Conservation (phyloP, 768 basidiomycete species). For the button mushroom (Agaricus bisporus) region DNA sequence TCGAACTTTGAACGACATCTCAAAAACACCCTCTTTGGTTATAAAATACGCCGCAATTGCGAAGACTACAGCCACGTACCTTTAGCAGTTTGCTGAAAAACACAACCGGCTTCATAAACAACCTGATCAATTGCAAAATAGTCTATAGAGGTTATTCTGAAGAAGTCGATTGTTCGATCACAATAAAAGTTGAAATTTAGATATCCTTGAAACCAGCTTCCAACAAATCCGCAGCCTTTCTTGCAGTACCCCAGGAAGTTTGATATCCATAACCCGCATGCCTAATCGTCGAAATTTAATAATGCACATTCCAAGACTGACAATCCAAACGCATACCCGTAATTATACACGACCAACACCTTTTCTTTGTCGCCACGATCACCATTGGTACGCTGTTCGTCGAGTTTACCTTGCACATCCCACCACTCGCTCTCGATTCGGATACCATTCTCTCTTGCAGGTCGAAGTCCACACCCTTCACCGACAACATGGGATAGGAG, state of each 20-base stretch:
- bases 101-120: no score
- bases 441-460: conserved; percentile 55
- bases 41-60: no score
- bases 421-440: conserved; percentile 45
- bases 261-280: conserved; percentile 20
- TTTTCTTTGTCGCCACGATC: conserved; percentile 10
- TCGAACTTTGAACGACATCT: no score
- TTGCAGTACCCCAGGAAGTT: conserved; percentile 17
- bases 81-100: no score
- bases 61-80: no score
- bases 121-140: no score
- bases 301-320: background rate
- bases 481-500: conserved; percentile 42
- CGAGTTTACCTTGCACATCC: background rate
- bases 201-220: conserved; percentile 14
- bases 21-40: no score
- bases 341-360: conserved; percentile 24
- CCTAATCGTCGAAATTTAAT: conserved; percentile 2
- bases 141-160: no score
- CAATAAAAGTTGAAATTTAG: background rate
- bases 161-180: no score
- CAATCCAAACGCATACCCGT: conserved; percentile 21
- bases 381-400: conserved; percentile 12
- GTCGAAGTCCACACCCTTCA: conserved; percentile 48
- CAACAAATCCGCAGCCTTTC: conserved; percentile 14